Evolutionary conservation across 306 rosid species (phyloP), one percentile per base, ranked within the genome.

Genomic region (Echinosophora koreensis): DNA sequence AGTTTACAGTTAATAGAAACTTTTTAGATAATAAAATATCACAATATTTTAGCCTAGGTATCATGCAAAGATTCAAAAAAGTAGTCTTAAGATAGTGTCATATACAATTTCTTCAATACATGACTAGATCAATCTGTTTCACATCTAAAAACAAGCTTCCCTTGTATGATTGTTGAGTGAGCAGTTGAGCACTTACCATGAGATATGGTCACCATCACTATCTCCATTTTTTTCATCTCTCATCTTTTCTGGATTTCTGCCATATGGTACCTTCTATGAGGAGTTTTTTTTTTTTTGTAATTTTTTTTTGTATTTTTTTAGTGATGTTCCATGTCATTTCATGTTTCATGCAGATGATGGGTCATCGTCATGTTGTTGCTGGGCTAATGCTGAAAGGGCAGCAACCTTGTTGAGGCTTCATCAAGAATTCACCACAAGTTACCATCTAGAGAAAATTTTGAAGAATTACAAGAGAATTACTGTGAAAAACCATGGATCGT

Each of bases 341-440:
- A 38, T 67, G 64, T 72, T 52, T 65, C 63, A 34, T 76, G 82
- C 76, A 92, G 98, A 95, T 77, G 98, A 95, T 73, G 98, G 98
- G 39, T 90, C 97, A 37, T 89, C 97, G 42, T 79, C 82, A 16
- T 89, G 97, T 75, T 84, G 80, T 83, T 92, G 98, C 86, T 95
- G 98, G 98, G 88, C 95, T 69, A 82, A 84, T 63, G 92, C 86
- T 80, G 93, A 92, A 75, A 88, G 87, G 82, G 97, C 97, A 4
- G 90, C 92, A 73, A 82, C 89, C 73, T 85, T 95, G 70, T 85
- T 92, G 78, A 86, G 93, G 89, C 78, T 95, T 65, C 80, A 82
- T 66, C 93, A 90, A 80, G 76, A 83, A 60, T 84, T 77, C 76
- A 46, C 88, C 4, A 73, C 82, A 44, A 59, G 41, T 15, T 44